Conservation (phyloP, 768 basidiomycete genomes). For the Tricholomella constricta region DNA sequence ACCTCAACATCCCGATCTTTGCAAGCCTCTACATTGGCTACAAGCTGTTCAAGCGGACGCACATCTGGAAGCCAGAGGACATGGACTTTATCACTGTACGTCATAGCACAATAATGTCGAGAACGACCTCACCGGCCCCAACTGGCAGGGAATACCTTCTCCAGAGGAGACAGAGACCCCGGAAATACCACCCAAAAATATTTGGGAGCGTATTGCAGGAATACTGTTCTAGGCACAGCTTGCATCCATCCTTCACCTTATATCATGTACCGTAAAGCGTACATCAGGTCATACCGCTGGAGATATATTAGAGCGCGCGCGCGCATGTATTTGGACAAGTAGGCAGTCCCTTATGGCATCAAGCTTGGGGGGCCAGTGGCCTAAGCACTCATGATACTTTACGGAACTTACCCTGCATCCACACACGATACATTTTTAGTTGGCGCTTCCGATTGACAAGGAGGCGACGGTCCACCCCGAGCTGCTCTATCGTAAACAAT, state of each 20-base stretch:
- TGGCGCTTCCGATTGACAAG: constrained; percentile 93
- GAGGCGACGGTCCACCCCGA: constrained; percentile 88
- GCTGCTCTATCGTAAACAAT: constrained; percentile 77
- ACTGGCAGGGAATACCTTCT: constrained; percentile 59
- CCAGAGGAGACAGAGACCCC: constrained; percentile 68
- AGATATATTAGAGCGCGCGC: not conserved
- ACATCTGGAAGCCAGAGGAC: constrained; percentile 56
- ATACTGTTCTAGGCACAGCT: constrained; percentile 47
- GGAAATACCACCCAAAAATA: constrained; percentile 48
- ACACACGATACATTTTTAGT: constrained; percentile 96
- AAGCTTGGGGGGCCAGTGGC: not conserved
- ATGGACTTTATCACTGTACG: constrained; percentile 74
- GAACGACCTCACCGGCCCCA: not conserved
- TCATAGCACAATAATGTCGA: not conserved
- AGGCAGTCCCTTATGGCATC: not conserved
- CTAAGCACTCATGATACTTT: constrained; percentile 36
- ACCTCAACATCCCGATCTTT: constrained; percentile 53
- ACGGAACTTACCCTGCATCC: constrained; percentile 88
- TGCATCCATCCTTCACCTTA: too few species aligned
- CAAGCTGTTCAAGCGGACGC: constrained; percentile 42
- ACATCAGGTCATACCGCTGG: not conserved
- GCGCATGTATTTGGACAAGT: not conserved
- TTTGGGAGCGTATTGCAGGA: constrained; percentile 51
- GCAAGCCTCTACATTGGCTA: constrained; percentile 44
- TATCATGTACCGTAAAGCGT: too few species aligned